A percentile compares a stretch with the other conserved stretches of the same genome.
Conservation (phyloP, 2,329 filamentous ascomycete genomes). For the Ceratocystis harringtonii region DNA sequence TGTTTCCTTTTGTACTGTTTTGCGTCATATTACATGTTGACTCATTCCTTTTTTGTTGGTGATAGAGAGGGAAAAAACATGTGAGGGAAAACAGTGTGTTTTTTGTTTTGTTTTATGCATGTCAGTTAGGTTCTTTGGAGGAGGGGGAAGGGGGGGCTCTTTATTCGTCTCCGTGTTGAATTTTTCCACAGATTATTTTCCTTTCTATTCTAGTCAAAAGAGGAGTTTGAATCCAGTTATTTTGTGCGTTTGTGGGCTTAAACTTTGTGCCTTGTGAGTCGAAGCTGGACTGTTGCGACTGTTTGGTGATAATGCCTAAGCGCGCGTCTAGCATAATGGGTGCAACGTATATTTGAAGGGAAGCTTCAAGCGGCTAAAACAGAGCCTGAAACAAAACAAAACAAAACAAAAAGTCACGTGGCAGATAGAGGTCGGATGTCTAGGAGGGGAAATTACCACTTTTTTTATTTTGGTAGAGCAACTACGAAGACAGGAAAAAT, state of each 20-base stretch:
- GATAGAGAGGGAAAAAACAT: not conserved
- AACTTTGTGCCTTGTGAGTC: not conserved
- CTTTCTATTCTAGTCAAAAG: not conserved
- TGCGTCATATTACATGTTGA: not conserved
- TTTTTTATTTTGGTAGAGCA: not conserved
- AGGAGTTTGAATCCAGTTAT: not conserved
- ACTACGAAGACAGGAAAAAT: not conserved
- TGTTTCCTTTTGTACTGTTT: not conserved
- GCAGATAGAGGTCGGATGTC: not conserved
- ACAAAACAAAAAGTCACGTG: constrained; percentile 2
- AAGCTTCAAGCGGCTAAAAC: not conserved
- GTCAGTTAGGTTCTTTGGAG: not conserved
- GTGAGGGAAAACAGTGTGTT: not conserved
- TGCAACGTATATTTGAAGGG: not conserved
- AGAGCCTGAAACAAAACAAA: not conserved
- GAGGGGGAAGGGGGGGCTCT: not conserved
- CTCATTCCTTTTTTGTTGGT: not conserved
- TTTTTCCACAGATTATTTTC: not conserved
- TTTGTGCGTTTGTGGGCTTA: not conserved
- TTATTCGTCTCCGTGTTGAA: not conserved
- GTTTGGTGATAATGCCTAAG: not conserved
- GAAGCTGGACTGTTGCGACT: not conserved
- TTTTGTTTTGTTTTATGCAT: not conserved
- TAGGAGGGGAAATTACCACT: not conserved
- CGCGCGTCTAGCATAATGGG: not conserved